Evolutionary conservation across 2,329 filamentous ascomycete genomes (phyloP), one percentile per base, ranked within the genome.

Genomic region (Aureobasidium namibiae): DNA sequence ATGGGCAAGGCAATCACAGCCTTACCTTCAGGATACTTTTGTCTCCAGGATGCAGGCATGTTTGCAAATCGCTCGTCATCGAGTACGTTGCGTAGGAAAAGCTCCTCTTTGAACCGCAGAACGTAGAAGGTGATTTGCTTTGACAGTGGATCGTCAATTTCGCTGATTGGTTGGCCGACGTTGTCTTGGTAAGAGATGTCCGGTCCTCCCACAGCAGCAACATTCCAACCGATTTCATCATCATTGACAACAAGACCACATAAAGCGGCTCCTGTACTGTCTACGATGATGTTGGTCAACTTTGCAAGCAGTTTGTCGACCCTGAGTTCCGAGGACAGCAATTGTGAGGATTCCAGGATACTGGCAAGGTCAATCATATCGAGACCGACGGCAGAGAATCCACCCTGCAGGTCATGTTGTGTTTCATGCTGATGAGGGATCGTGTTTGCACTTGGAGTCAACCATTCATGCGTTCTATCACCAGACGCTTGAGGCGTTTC

Each of bases 311-410:
- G 78, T 65, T 87, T 82, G 63, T 92, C 88, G 13, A 92, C 82
- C 63, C 88, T 82, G 11, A 92, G 73, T 53, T 91, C 87, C 16
- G 88, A 91, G 4, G 88, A 92, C 44, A 92, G 85, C 44, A 92
- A 82, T 68, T 91, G 89, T 10, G 87, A 90, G 2, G 86, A 89
- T 65, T 89, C 85, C 14, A 92, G 76, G 61, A 92, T 92, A 24
- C 86, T 87, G 42, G 89, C 86, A 62, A 92, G 72, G 70, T 92
- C 89, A 67, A 92, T 85, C 85, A 92, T 91, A 73, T 92, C 89
- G 56, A 92, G 79, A 4, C 77, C 78, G 1, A 76, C 73, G 29
- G 87, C 85, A 41, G 87, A 87, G 61, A 91, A 77, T 11, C 86
- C 85, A 36, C 77, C 82, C 2, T 81, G 82, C 21, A 81, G 45